phyloP scores from a whole-genome alignment of 805 yeast species.

The Metschnikowia cubensis region DNA sequence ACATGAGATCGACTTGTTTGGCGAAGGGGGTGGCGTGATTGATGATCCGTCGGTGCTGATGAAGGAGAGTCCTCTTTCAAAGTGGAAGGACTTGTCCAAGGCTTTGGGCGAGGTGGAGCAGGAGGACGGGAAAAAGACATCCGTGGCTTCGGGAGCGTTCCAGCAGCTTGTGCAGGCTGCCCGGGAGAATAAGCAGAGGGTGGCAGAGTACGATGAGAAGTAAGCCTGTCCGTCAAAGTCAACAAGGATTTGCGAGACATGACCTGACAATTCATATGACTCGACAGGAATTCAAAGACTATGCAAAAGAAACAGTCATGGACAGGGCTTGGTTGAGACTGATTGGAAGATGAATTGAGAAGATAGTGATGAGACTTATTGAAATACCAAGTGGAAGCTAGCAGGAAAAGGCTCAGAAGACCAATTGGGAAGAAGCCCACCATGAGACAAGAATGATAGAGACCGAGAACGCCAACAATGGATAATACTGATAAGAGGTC shows the following conservation, averaged over 20 bases:
- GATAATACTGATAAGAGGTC: no score
- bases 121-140: conserved; percentile 25
- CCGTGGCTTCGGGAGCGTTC: conserved; percentile 51
- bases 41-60: conserved; percentile 8
- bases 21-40: conserved; percentile 25
- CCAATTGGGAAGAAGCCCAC: no score
- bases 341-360: no score
- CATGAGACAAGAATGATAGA: no score
- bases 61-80: conserved; percentile 18
- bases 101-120: conserved; percentile 20
- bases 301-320: no score
- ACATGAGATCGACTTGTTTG: conserved; percentile 41
- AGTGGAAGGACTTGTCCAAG: conserved; percentile 28
- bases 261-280: background rate
- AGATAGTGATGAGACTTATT: no score
- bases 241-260: background rate
- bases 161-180: conserved; percentile 72
- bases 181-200: conserved; percentile 52
- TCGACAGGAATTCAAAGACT: no score
- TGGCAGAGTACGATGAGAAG: conserved; percentile 13
- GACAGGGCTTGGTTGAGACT: no score
- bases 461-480: no score
- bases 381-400: no score
- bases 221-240: background rate
- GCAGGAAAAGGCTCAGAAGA: no score